Conservation (phyloP, 2,329 filamentous ascomycete genomes). For the Gyromitra esculenta region DNA sequence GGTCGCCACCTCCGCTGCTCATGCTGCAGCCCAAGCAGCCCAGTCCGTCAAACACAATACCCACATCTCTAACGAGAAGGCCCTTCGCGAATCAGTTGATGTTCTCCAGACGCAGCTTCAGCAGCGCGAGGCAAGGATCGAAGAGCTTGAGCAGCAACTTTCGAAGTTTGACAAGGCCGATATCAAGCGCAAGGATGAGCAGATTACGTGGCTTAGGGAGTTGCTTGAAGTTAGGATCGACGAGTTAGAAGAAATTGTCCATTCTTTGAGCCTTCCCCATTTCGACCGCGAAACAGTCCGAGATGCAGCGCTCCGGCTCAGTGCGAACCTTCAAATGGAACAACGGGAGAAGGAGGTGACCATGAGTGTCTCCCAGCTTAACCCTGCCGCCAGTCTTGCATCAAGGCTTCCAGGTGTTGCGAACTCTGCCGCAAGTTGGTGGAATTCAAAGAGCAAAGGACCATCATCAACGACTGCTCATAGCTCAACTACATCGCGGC, state of each 20-base stretch:
- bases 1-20: conserved; percentile 85
- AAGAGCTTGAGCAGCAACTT: conserved; percentile 80
- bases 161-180: conserved; percentile 74
- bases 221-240: conserved; percentile 88
- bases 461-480: conserved; percentile 44
- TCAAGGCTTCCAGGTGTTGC: conserved; percentile 52
- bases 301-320: conserved; percentile 90
- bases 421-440: conserved; percentile 53
- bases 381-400: conserved; percentile 51
- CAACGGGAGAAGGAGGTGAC: conserved; percentile 87
- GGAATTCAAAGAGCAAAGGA: conserved; percentile 54
- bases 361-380: conserved; percentile 43
- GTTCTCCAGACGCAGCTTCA: conserved; percentile 97
- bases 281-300: conserved; percentile 83
- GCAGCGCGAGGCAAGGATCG: conserved; percentile 88
- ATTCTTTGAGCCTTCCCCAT: conserved; percentile 75
- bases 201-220: conserved; percentile 94
- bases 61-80: conserved; percentile 62
- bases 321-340: conserved; percentile 97
- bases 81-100: conserved; percentile 92
- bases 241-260: conserved; percentile 91
- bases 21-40: conserved; percentile 80
- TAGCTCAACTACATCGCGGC: conserved; percentile 53
- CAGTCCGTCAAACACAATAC: conserved; percentile 65
- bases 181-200: conserved; percentile 91